Evolutionary conservation across 495 filamentous ascomycete genomes (phyloP).

Genomic region (Alectoria sarmentosa): DNA sequence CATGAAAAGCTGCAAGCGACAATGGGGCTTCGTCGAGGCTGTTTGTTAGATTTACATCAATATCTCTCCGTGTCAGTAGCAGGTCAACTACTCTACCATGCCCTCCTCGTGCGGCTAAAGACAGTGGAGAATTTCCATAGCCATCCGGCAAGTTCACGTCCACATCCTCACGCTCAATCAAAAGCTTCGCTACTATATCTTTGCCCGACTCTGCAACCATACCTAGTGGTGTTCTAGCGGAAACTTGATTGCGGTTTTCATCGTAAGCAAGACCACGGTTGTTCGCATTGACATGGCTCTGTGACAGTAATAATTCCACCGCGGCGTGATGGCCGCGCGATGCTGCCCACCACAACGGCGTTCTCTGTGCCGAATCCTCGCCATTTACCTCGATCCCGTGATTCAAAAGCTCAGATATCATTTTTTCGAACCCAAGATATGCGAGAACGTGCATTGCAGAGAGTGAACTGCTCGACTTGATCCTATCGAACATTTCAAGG

Average conservation of each 20-base stretch:
- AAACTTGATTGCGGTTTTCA: too few species aligned
- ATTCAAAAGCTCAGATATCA: not conserved
- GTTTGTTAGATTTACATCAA: not conserved
- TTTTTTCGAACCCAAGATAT: not conserved
- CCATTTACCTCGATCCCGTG: not conserved
- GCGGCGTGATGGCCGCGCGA: not conserved
- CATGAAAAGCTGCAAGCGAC: not conserved
- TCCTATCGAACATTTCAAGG: not conserved
- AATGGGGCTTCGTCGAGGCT: not conserved
- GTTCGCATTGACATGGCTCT: conserved; percentile 1
- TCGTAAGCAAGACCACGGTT: not conserved
- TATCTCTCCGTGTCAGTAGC: not conserved
- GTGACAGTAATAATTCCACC: not conserved
- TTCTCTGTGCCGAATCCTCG: not conserved
- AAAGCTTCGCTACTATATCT: not conserved
- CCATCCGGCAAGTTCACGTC: not conserved
- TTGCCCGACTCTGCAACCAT: not conserved
- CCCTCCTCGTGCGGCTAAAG: not conserved
- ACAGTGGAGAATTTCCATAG: not conserved
- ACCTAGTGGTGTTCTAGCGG: not conserved
- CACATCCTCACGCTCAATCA: not conserved
- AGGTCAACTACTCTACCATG: not conserved
- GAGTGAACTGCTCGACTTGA: not conserved
- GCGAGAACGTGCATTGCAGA: conserved; percentile 2
- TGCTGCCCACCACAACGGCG: conserved; percentile 4